These are phyloP conservation scores for Kokia cookei DNA, from an alignment of 441 rosid species.

Conservation along the genomic window DNA sequence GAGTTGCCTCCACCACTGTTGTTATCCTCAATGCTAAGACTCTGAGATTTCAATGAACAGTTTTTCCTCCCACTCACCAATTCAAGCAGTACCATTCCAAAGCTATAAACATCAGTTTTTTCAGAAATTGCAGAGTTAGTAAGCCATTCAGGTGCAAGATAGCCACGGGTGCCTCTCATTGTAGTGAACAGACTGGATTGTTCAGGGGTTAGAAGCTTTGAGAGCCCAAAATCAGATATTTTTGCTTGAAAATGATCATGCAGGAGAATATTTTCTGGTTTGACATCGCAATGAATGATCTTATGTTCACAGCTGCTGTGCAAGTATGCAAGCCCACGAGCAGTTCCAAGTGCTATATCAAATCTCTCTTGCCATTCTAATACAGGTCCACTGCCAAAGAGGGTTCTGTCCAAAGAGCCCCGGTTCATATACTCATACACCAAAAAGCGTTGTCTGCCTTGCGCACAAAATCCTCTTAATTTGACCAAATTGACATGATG, in stretches of 20 bases:
- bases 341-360: constrained; percentile 77
- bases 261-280: constrained; percentile 86
- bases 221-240: constrained; percentile 88
- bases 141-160: constrained; percentile 96
- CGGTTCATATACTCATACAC: constrained; percentile 86
- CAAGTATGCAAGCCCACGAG: constrained; percentile 84
- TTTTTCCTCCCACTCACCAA: constrained; percentile 90
- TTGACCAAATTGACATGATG: constrained; percentile 88
- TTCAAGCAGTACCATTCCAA: constrained; percentile 88
- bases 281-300: constrained; percentile 88
- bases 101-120: constrained; percentile 90
- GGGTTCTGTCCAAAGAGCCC: constrained; percentile 61
- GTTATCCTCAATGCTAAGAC: constrained; percentile 43
- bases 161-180: constrained; percentile 97
- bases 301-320: constrained; percentile 74
- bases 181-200: constrained; percentile 90
- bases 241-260: constrained; percentile 71
- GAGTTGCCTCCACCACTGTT: constrained; percentile 34
- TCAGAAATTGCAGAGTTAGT: constrained; percentile 75
- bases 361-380: constrained; percentile 88
- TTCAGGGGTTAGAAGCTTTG: constrained; percentile 75
- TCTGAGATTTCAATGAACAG: constrained; percentile 46
- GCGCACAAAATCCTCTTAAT: constrained; percentile 78
- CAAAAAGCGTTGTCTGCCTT: constrained; percentile 60
- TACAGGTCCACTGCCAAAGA: constrained; percentile 62